Evolutionary conservation across 2,329 filamentous ascomycete genomes (phyloP).

Genomic region (Teratosphaeriaceae sp.): DNA sequence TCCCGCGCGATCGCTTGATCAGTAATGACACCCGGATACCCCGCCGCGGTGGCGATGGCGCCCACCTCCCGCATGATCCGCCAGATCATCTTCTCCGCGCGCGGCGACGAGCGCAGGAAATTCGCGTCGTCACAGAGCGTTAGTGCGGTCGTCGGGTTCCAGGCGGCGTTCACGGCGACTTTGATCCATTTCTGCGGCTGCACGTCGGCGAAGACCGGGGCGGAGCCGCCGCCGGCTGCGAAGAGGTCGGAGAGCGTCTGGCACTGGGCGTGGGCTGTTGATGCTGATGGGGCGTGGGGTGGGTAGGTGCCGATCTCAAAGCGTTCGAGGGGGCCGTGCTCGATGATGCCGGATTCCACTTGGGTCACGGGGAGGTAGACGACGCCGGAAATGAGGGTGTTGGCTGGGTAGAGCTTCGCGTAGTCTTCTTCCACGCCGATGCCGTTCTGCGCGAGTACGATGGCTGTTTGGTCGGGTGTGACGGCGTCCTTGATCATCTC

Average conservation of each 20-base stretch:
- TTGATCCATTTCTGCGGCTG: slow-evolving; percentile 55
- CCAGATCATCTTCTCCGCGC: slow-evolving; percentile 32
- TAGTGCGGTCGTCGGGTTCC: slow-evolving; percentile 54
- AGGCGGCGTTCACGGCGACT: slow-evolving; percentile 52
- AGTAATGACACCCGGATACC: slow-evolving; percentile 31
- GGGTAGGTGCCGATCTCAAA: slow-evolving; percentile 49
- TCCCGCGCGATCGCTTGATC: slow-evolving; percentile 34
- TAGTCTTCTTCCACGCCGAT: slow-evolving; percentile 55
- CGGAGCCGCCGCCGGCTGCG: slow-evolving; percentile 37
- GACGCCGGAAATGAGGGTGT: slow-evolving; percentile 51
- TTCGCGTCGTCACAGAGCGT: slow-evolving; percentile 48
- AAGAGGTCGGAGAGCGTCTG: slow-evolving; percentile 17
- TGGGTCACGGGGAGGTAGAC: slow-evolving; percentile 50
- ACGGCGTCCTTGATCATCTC: slow-evolving; percentile 36
- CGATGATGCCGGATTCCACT: slow-evolving; percentile 42
- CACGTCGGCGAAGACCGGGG: slow-evolving; percentile 47
- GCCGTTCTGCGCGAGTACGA: slow-evolving; percentile 57
- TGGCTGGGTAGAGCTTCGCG: slow-evolving; percentile 40
- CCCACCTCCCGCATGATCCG: slow-evolving; percentile 42
- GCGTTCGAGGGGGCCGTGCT: slow-evolving; percentile 41
- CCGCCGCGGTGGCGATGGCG: slow-evolving; percentile 34
- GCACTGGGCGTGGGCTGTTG: too few relatives aligned
- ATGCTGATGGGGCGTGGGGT: slow-evolving; percentile 12
- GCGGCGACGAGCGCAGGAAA: slow-evolving; percentile 40
- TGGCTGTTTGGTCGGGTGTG: slow-evolving; percentile 38